These are phyloP conservation scores for Plasmodium gaboni DNA, from an alignment of 169 alveolate species.

Conservation along the genomic window DNA sequence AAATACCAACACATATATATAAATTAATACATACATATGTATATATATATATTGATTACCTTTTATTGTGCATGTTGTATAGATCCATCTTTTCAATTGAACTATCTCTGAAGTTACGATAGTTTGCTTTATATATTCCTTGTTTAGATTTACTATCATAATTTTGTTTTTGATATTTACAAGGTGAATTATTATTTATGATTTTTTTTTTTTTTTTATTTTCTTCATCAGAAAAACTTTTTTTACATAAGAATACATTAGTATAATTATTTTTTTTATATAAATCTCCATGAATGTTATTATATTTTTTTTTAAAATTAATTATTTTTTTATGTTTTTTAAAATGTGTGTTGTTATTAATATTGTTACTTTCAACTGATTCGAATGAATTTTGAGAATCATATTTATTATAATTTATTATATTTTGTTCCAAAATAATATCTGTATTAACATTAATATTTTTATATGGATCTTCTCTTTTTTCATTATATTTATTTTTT, in stretches of 20 bases:
- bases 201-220: not conserved
- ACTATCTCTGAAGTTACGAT: not conserved
- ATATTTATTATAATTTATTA: constrained; percentile 15
- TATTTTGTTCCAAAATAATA: not conserved
- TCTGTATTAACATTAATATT: not conserved
- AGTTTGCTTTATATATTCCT: not conserved
- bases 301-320: not conserved
- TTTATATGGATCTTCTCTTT: not conserved
- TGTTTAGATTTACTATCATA: not conserved
- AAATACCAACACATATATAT: no score
- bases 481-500: constrained; percentile 20
- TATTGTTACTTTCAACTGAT: not conserved
- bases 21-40: not conserved
- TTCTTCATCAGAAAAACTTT: constrained; percentile 27
- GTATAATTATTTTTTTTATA: not conserved
- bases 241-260: constrained; percentile 26
- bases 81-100: not conserved
- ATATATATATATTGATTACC: not conserved
- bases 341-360: not conserved
- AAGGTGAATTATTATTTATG: no score
- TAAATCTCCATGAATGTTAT: not conserved
- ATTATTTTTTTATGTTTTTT: not conserved
- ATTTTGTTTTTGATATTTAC: not conserved
- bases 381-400: not conserved
- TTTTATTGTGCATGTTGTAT: not conserved